phyloP scores from a whole-genome alignment of 228 moss, liverwort and hornwort genomes.

The Sphagnum magellanicum region DNA sequence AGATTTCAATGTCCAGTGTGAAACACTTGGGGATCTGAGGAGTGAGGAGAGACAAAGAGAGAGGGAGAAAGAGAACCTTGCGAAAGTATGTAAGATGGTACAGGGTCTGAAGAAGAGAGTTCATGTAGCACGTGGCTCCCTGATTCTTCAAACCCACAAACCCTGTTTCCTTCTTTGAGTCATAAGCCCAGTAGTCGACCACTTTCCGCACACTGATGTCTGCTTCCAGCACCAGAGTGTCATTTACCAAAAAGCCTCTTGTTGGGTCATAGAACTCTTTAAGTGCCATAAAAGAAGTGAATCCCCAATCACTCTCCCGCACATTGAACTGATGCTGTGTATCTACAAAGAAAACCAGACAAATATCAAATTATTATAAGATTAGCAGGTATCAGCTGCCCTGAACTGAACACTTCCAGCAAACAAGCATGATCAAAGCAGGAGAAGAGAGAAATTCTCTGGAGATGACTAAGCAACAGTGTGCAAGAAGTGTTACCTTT shows the following conservation, averaged over 20 bases:
- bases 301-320: conserved; percentile 60
- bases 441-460: no score
- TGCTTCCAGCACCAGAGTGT: conserved; percentile 48
- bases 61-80: conserved; percentile 25
- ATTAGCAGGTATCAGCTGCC: background rate
- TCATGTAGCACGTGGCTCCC: conserved; percentile 63
- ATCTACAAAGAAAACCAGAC: conserved; percentile 20
- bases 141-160: conserved; percentile 64
- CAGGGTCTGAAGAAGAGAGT: conserved; percentile 60
- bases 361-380: no score
- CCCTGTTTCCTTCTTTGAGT: conserved; percentile 62
- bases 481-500: conserved; percentile 23
- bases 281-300: conserved; percentile 58
- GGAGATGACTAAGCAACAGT: no score
- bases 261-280: conserved; percentile 54
- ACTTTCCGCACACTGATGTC: conserved; percentile 61
- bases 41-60: background rate
- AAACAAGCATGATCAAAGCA: no score
- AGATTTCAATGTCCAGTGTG: no score
- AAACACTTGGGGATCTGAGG: background rate
- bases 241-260: conserved; percentile 60
- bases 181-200: conserved; percentile 62
- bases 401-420: no score
- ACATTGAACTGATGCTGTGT: conserved; percentile 62
- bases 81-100: conserved; percentile 54